Base-by-base conservation (phyloP, 495 filamentous ascomycete genomes). In the Penicillium canariense region DNA sequence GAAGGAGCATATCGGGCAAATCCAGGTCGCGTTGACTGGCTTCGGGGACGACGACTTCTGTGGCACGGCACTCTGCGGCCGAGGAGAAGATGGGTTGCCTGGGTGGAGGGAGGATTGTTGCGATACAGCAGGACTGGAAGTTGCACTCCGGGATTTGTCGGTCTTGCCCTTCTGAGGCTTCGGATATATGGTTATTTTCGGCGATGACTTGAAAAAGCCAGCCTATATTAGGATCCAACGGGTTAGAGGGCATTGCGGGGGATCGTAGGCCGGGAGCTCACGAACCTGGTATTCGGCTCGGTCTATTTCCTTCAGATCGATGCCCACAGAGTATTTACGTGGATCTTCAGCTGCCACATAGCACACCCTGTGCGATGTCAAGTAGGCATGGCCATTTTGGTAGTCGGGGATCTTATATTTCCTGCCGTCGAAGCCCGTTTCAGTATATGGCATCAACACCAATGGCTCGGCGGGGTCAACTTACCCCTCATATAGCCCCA, bases 401-500 rank as follows among this genome's bases (percentile, higher is more conserved):
- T 90, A 88, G 58, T 90, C 84, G n/a, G 91, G 87, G 46, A 97
- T 83, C 73, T 97, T 97, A 78, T 84, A 92, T 76, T 96, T 97
- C 54, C 92, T 96, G 56, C 20, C 38, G 18, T 32, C 20, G 18
- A 20, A 38, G 25, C 36, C 51, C 44, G 36, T 39, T 52, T 50
- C 38, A 60, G 31, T 61, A 48, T 56, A 50, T 55, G 56, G 44
- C 50, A 44, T 50, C 47, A 54, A 46, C 25, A 14, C 47, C 40
- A 23, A 32, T 30, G 31, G 36, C 23, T 27, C 36, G 7, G 35
- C 26, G 40, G 44, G 35, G n/a, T 39, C 28, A 74, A n/a, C 86
- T 73, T 77, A 97, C 92, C 95, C 94, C 79, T 97, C 89, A 74
- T 99, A 99, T 58, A 99, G 77, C 61, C 95, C 94, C 65, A 97